A percentile compares a stretch with the other conserved stretches of the same genome.
phyloP scores from a whole-genome alignment of 2,329 filamentous ascomycete genomes.

The Neopestalotiopsis clavispora region DNA sequence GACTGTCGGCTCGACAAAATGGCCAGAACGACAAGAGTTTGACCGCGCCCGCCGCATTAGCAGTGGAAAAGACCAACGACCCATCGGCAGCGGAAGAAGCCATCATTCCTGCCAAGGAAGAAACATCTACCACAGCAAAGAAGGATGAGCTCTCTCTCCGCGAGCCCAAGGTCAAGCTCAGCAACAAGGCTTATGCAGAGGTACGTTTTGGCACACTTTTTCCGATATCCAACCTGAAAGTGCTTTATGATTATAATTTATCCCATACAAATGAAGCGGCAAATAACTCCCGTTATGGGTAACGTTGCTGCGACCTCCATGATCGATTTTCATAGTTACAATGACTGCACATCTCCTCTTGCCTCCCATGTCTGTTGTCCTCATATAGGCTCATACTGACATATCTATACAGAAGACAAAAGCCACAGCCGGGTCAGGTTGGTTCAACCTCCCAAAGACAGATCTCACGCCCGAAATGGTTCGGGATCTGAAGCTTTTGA shows the following conservation, averaged over 20 bases:
- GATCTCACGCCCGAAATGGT: slow-evolving; percentile 84
- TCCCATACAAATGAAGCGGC: slow-evolving; percentile 78
- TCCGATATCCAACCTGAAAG: neutral
- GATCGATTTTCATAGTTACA: slow-evolving; percentile 75
- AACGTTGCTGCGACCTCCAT: slow-evolving; percentile 69
- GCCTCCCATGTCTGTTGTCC: slow-evolving; percentile 16
- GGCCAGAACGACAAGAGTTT: slow-evolving; percentile 33
- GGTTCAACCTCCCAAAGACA: slow-evolving; percentile 89
- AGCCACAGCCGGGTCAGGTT: slow-evolving; percentile 75
- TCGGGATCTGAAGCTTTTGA: slow-evolving; percentile 85
- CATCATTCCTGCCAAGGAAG: neutral
- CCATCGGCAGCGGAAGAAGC: neutral
- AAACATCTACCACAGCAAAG: slow-evolving; percentile 6
- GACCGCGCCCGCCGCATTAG: slow-evolving; percentile 37
- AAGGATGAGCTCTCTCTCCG: slow-evolving; percentile 32
- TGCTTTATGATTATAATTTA: slow-evolving; percentile 74
- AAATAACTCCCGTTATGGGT: slow-evolving; percentile 78
- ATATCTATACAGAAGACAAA: slow-evolving; percentile 22
- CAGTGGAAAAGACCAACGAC: slow-evolving; percentile 22
- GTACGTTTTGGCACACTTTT: slow-evolving; percentile 26
- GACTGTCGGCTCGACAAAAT: slow-evolving; percentile 45
- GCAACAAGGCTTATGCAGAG: slow-evolving; percentile 34
- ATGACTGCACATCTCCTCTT: slow-evolving; percentile 53
- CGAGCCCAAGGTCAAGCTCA: slow-evolving; percentile 30
- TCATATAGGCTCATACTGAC: neutral